Evolutionary conservation across 495 filamentous ascomycete genomes (phyloP).

Genomic region (Penicillium robsamsonii): DNA sequence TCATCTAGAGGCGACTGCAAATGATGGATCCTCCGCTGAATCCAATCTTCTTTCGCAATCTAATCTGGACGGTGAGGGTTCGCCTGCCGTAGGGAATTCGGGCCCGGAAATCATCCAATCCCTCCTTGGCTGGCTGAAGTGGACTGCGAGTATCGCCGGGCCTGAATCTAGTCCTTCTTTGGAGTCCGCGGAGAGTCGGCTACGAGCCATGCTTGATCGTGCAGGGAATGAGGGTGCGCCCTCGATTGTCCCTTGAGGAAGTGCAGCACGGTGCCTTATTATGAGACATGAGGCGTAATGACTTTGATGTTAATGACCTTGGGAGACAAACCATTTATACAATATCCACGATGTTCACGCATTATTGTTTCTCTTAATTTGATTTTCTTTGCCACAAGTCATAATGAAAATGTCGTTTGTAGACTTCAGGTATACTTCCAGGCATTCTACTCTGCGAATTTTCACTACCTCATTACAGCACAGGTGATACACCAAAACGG

Average conservation of each 20-base stretch:
- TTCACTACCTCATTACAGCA: background rate
- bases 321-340: background rate
- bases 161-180: constrained; percentile 18
- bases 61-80: background rate
- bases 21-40: constrained; percentile 11
- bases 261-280: background rate
- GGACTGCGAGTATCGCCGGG: constrained; percentile 22
- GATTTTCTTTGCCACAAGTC: background rate
- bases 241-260: background rate
- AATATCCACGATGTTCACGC: background rate
- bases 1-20: constrained; percentile 39
- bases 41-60: background rate
- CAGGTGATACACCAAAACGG: background rate
- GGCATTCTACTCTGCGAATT: no score
- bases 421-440: background rate
- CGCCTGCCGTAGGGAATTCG: background rate
- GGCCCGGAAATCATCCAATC: constrained; percentile 30
- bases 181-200: constrained; percentile 38
- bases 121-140: constrained; percentile 40
- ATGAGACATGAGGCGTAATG: constrained; percentile 11
- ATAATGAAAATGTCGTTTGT: background rate
- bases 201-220: constrained; percentile 40
- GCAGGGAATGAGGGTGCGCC: constrained; percentile 4
- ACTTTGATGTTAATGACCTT: constrained; percentile 7
- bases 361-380: background rate